Base-by-base conservation (phyloP, 2,329 filamentous ascomycete genomes). In the Beauveria asiatica region DNA sequence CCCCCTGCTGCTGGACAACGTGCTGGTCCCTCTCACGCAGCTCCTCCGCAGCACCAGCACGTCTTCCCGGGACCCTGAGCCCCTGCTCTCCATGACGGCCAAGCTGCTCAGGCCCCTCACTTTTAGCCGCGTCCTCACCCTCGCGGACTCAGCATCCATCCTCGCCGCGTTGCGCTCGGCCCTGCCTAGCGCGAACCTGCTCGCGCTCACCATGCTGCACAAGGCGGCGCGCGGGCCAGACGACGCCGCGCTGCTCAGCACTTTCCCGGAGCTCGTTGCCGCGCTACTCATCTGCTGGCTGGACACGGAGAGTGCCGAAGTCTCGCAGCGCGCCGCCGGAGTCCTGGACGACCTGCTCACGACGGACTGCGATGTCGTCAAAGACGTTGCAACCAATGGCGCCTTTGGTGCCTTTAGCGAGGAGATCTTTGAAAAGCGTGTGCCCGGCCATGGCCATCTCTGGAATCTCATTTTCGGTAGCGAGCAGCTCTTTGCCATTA, bases 271-370 rank as follows among this genome's bases (percentile, higher is more conserved):
- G 3, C 65, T 85, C 11, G 67, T 86, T 27, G 72, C 75, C 10
- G 74, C 74, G 11, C 74, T 85, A 44, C 52, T 86, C 37, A 69
- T 70, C 11, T 72, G 74, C 59, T 86, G 84, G 42, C 59, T 64
- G 23, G 59, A 62, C 27, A 58, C 62, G 5, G 56, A 51, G 5
- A 58, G 62, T 13, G 55, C 61, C 5, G 60, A 62, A 19, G 27
- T 62, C 44, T 65, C 80, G 11, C 80, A 84, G 67, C 77, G 75
- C 37, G 82, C 78, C 2, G 74, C 74, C 1, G 75, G 71, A 55
- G 76, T 81, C 2, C 68, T 87, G 3, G 78, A 78, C 1, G 78
- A 82, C 63, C 67, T 86, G 41, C 74, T 86, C 4, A 78, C 83
- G 54, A 73, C 78, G 7, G 83, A 86, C 69, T 83, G 79, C 64